Conservation (phyloP, 1,284 basidiomycete species). For the Testicularia cyperi region DNA sequence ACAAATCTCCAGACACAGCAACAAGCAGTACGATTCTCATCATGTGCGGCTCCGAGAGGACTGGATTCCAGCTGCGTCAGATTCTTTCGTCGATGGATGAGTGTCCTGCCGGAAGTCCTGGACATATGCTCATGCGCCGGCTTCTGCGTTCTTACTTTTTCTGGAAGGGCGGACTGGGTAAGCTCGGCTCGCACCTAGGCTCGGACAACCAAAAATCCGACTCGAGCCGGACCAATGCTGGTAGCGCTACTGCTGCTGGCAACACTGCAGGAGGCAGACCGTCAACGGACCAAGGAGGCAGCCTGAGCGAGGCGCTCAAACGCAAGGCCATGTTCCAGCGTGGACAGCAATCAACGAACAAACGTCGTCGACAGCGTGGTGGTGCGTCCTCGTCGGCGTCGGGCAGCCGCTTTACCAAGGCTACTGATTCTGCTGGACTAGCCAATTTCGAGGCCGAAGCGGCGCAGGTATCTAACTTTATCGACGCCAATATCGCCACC, state of each 20-base stretch:
- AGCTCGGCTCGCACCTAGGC: conserved; percentile 50
- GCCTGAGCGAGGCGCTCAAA: conserved; percentile 45
- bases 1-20: conserved; percentile 6
- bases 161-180: conserved; percentile 73
- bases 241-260: too few relatives aligned
- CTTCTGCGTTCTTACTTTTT: conserved; percentile 74
- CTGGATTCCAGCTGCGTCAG: conserved; percentile 46
- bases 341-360: conserved; percentile 54
- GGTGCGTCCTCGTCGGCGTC: conserved; percentile 16
- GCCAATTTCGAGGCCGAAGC: conserved; percentile 63
- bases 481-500: conserved; percentile 8
- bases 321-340: conserved; percentile 30
- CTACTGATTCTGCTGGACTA: conserved; percentile 8
- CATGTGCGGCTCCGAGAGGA: conserved; percentile 51
- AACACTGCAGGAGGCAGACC: too few relatives aligned
- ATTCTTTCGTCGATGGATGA: conserved; percentile 45
- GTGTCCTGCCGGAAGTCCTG: conserved; percentile 46
- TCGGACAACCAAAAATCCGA: background rate
- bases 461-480: conserved; percentile 66
- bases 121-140: conserved; percentile 71
- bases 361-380: conserved; percentile 61
- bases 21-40: conserved; percentile 53
- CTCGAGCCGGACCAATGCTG: too few relatives aligned
- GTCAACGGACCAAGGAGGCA: background rate
- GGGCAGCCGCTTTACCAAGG: conserved; percentile 9